phyloP scores from a whole-genome alignment of 164 flowering plant genomes.

The Litsea cubeba region DNA sequence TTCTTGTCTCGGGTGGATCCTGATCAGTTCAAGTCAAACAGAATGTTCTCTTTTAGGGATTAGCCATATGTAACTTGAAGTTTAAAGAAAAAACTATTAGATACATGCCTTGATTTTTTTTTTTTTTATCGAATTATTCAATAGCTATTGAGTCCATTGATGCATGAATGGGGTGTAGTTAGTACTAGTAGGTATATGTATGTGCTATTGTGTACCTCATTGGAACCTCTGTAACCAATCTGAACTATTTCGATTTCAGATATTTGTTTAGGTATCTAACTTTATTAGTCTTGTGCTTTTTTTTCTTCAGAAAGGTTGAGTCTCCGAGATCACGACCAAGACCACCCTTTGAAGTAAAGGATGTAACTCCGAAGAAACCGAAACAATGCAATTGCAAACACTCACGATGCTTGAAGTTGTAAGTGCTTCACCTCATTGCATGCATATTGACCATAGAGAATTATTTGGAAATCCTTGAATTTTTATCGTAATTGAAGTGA shows the following conservation, averaged over 20 bases:
- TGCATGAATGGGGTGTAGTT: neutral
- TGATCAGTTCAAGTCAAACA: neutral
- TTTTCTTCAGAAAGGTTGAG: constrained; percentile 65
- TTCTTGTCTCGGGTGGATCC: neutral
- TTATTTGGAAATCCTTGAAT: neutral
- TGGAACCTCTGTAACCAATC: neutral
- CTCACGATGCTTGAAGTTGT: constrained; percentile 89
- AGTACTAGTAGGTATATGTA: neutral
- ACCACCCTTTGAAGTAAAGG: constrained; percentile 53
- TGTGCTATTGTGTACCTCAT: constrained; percentile 1
- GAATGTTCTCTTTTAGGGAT: neutral
- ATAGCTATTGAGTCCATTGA: neutral
- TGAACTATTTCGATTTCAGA: no score
- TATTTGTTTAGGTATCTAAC: constrained; percentile 2
- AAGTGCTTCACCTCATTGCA: constrained; percentile 29
- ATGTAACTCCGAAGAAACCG: constrained; percentile 83
- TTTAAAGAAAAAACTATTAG: no score
- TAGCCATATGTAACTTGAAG: neutral
- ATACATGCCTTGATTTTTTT: no score
- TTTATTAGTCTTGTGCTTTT: constrained; percentile 5
- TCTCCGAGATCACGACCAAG: constrained; percentile 61
- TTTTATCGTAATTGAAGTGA: neutral
- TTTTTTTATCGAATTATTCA: neutral
- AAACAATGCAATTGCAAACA: constrained; percentile 95
- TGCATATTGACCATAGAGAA: neutral